Evolutionary conservation across 208 protist genomes (phyloP), one percentile per base, ranked within the genome.

Genomic region (Wallacemonas sp.): DNA sequence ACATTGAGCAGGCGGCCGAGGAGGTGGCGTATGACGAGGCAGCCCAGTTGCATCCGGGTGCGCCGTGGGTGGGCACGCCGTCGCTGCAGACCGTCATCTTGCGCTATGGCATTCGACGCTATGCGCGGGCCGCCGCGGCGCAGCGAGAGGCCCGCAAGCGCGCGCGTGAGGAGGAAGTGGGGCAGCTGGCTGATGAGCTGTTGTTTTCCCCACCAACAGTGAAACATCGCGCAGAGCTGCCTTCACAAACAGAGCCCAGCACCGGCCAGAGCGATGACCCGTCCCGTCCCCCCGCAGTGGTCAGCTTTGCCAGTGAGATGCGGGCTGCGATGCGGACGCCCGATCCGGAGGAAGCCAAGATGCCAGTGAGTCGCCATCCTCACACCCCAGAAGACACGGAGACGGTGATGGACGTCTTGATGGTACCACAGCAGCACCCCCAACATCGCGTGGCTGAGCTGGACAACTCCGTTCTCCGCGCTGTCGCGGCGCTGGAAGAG

Each of bases 1-100:
- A 80, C 61, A 76, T 88, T 41, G 57, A 56, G 34, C 43, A 39
- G 12, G 80, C 71, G 6, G 41, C 68, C 2, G 39, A 48, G 27
- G 58, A 74, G 41, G 6, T 65, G 27, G 60, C 21, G 38, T 32
- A 61, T 14, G 61, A 48, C n/a, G 44, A 34, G 54, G 33, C 57
- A 6, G 46, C 60, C 2, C 33, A 56, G 16, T 58, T 77, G 27
- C 61, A 63, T 64, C 32, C 26, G 2, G 52, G 49, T 58, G 65
- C 66, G 6, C 34, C 19, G 32, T 57, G 61, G 9, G 60, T 64
- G 47, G 29, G 21, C 2, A 24, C 6, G n/a, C n/a, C 61, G 6
- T 38, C 64, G 21, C 19, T 32, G 11, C 33, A 36, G 9, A 56
- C 34, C 3, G n/a, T 30, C 19, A 29, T 34, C 30, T 58, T 21